These are phyloP conservation scores for Fusarium brachygibbosum DNA, from an alignment of 2,329 filamentous ascomycete species.

Conservation along the genomic window DNA sequence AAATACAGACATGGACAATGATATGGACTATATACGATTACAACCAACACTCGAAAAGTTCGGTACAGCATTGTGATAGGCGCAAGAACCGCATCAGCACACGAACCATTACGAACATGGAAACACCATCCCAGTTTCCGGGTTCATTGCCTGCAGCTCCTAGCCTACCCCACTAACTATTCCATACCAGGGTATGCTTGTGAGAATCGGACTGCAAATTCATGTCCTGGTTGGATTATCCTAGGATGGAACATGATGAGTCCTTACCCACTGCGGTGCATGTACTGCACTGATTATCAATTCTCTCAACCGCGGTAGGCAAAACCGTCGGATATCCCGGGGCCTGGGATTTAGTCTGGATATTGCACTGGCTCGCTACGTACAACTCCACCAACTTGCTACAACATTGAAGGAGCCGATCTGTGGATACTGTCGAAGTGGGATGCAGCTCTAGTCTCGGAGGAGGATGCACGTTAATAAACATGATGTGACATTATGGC, in stretches of 20 bases:
- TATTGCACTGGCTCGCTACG: not conserved
- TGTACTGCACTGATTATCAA: not conserved
- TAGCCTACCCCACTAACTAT: conserved; percentile 1
- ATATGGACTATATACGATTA: not conserved
- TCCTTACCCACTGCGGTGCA: not conserved
- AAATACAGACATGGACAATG: not conserved
- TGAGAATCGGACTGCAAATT: not conserved
- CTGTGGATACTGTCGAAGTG: not conserved
- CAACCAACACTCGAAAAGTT: not conserved
- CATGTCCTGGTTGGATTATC: not conserved
- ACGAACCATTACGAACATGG: not conserved
- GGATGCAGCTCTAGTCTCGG: not conserved
- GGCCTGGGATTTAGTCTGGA: not conserved
- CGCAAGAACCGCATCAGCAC: not conserved
- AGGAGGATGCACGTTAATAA: not conserved
- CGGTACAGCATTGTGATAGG: not conserved
- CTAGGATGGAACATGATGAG: not conserved
- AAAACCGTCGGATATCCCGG: not conserved
- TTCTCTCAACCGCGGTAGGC: not conserved
- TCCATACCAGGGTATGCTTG: not conserved
- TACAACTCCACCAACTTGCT: not conserved
- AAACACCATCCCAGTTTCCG: conserved; percentile 1
- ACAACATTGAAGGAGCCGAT: conserved; percentile 4
- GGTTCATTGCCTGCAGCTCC: conserved; percentile 8
- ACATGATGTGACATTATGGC: not conserved